Conservation (phyloP, 2,329 filamentous ascomycete species). For the Neofusicoccum umdonicola region DNA sequence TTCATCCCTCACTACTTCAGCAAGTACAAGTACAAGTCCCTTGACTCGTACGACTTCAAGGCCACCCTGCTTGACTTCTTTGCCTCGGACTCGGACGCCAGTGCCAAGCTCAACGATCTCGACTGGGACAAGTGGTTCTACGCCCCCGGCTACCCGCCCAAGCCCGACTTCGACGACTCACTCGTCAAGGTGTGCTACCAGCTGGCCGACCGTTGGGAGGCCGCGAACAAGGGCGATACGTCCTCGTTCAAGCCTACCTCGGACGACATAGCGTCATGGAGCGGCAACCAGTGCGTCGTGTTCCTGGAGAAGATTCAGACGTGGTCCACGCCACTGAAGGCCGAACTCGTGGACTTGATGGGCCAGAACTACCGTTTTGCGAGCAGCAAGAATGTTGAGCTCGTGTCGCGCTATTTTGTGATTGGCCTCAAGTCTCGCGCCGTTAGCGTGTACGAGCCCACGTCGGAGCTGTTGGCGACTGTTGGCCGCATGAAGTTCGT, state of each 20-base stretch:
- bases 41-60: constrained; percentile 95
- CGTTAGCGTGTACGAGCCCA: constrained; percentile 64
- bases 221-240: constrained; percentile 34
- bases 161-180: constrained; percentile 85
- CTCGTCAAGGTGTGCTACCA: constrained; percentile 82
- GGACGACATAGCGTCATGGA: constrained; percentile 70
- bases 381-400: constrained; percentile 79
- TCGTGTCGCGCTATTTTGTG: constrained; percentile 75
- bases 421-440: constrained; percentile 76
- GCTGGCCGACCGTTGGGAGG: constrained; percentile 78
- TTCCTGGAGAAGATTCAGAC: constrained; percentile 79
- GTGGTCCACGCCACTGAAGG: constrained; percentile 62
- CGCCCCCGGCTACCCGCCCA: constrained; percentile 81
- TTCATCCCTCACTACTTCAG: constrained; percentile 96
- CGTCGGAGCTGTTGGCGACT: constrained; percentile 70
- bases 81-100: constrained; percentile 59
- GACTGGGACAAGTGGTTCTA: constrained; percentile 93
- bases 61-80: constrained; percentile 85
- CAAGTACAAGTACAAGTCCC: constrained; percentile 77
- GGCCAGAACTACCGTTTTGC: constrained; percentile 72
- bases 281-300: constrained; percentile 85
- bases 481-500: constrained; percentile 99
- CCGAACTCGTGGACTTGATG: constrained; percentile 67
- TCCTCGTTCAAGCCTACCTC: constrained; percentile 58
- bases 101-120: constrained; percentile 65